Evolutionary conservation across 805 yeast genomes (phyloP), one percentile per base, ranked within the genome.

Genomic region (Suhomyces sp.): DNA sequence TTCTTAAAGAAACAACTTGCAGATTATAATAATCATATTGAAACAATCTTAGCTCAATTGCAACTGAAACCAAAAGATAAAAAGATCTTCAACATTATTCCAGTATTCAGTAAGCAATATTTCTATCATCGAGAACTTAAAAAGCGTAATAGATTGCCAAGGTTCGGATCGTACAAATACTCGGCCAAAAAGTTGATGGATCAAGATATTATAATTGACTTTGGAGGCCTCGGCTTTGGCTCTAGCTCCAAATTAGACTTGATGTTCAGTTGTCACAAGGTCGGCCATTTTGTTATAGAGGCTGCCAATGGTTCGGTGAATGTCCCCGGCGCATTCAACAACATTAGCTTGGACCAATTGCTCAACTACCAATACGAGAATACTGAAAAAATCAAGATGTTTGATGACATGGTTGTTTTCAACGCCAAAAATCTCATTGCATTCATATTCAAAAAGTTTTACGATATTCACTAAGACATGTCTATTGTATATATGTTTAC

Each of bases 91-190:
- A 77, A 69, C 81, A 64, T 76, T 33, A 73, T 76, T 31, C 80
- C 80, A 5, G 71, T 79, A 27, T 88, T 86, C 74, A 84, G 87
- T 49, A 88, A 82, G 63, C 93, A 88, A 60, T 87, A 85, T 67
- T 86, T 86, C 70, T 86, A 87, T 63, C 87, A 85, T 65, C 72
- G 91, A 31, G 88, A 85, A 57, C 71, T 88, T 59, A 84, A 84
- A 62, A 83, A 80, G 70, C 68, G 77, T 17, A 90, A 90, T 35
- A 76, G 86, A 47, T 68, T 86, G 40, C 90, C 93, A 1, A 81
- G 80, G 63, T 88, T 85, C 68, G 96, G 96, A 3, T 83, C 89
- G 1, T 87, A 81, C 73, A 85, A 85, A 65, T 88, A 89, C 71
- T 80, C 90, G 0, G 86, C 90, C 4, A 86, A 87, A 58, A 86